Evolutionary conservation across 805 yeast genomes (phyloP).

Genomic region (Teunomyces lycoperdinae): DNA sequence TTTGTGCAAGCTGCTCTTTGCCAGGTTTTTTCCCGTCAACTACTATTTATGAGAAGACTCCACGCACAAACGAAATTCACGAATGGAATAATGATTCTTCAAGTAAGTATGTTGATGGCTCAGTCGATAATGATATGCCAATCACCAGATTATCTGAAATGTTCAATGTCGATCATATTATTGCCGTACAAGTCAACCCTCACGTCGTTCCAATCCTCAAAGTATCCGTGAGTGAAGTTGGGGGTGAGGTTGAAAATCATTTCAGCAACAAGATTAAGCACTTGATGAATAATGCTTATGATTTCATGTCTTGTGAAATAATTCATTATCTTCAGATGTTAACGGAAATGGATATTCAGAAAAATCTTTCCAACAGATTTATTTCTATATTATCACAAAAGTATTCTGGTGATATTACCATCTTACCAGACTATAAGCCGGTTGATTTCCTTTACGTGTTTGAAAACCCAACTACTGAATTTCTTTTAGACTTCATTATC

Average conservation of each 20-base stretch:
- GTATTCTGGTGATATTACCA: slow-evolving; percentile 92
- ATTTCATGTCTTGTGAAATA: slow-evolving; percentile 63
- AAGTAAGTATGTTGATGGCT: slow-evolving; percentile 89
- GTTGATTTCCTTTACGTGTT: slow-evolving; percentile 61
- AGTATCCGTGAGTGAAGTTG: slow-evolving; percentile 62
- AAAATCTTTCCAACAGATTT: slow-evolving; percentile 68
- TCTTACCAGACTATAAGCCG: slow-evolving; percentile 70
- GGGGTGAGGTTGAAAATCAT: slow-evolving; percentile 65
- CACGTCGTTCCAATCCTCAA: slow-evolving; percentile 89
- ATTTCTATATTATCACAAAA: slow-evolving; percentile 78
- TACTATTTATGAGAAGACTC: slow-evolving; percentile 78
- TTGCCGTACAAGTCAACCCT: slow-evolving; percentile 96
- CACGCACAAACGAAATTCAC: slow-evolving; percentile 63
- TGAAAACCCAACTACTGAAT: slow-evolving; percentile 78
- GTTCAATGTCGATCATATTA: slow-evolving; percentile 96
- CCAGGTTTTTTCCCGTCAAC: slow-evolving; percentile 91
- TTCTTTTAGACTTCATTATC: slow-evolving; percentile 62
- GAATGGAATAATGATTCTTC: slow-evolving; percentile 80
- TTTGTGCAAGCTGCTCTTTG: slow-evolving; percentile 89
- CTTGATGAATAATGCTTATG: slow-evolving; percentile 52
- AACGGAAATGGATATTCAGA: slow-evolving; percentile 73
- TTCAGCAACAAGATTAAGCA: slow-evolving; percentile 54
- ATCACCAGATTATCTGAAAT: slow-evolving; percentile 86
- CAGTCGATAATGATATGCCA: slow-evolving; percentile 93
- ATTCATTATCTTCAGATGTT: slow-evolving; percentile 73